phyloP scores from a whole-genome alignment of 1,284 basidiomycete genomes.

The Pascua guehoae region DNA sequence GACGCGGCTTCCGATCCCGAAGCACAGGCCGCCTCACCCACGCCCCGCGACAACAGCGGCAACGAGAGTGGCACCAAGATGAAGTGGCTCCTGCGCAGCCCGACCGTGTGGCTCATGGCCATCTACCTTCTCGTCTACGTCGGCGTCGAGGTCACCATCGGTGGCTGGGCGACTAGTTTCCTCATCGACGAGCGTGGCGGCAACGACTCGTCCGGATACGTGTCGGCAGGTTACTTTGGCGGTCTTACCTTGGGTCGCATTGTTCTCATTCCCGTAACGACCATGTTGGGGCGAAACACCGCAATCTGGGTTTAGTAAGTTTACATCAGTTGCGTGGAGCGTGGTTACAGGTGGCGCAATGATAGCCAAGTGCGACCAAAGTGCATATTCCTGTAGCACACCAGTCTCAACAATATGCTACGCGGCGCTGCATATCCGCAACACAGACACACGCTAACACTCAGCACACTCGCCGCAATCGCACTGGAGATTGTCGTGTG shows the following conservation, averaged over 20 bases:
- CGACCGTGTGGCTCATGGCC: constrained; percentile 33
- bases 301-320: constrained; percentile 42
- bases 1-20: background rate
- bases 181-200: constrained; percentile 39
- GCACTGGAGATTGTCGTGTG: constrained; percentile 61
- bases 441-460: background rate
- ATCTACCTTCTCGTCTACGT: constrained; percentile 42
- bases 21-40: background rate
- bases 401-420: too few species aligned
- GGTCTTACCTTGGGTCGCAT: constrained; percentile 43
- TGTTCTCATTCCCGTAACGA: constrained; percentile 41
- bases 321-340: too few species aligned
- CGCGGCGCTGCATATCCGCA: background rate
- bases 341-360: too few species aligned
- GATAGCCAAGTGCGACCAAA: too few species aligned
- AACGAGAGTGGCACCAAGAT: constrained; percentile 34
- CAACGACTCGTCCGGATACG: constrained; percentile 36
- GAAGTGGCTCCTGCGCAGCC: constrained; percentile 35
- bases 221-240: constrained; percentile 44
- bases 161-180: constrained; percentile 45
- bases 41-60: background rate
- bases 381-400: background rate
- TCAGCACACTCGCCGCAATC: constrained; percentile 26
- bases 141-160: constrained; percentile 41
- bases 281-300: constrained; percentile 31